These are phyloP conservation scores for Dactylonectria macrodidyma DNA, from an alignment of 2,329 filamentous ascomycete species.

Conservation along the genomic window DNA sequence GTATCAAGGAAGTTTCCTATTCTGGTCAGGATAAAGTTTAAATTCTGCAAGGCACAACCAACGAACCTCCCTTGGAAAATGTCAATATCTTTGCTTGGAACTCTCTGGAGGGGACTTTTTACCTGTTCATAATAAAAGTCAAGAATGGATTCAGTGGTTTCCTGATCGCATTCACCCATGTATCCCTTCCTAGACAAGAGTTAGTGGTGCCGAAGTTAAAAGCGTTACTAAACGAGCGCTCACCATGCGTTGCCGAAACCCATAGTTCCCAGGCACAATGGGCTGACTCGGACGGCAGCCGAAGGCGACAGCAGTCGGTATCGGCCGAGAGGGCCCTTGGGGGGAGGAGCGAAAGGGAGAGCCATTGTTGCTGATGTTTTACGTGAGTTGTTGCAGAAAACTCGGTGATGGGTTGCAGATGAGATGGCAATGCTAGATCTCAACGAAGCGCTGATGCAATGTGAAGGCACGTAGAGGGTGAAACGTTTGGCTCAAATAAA, in stretches of 20 bases:
- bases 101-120: background rate
- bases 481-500: background rate
- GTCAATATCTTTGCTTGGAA: constrained; percentile 25
- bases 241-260: constrained; percentile 73
- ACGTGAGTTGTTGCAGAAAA: constrained; percentile 1
- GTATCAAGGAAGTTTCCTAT: constrained; percentile 82
- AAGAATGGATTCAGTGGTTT: constrained; percentile 73
- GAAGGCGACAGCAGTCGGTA: constrained; percentile 78
- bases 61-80: constrained; percentile 47
- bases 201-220: background rate
- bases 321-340: constrained; percentile 73
- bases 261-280: constrained; percentile 76
- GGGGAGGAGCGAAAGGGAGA: constrained; percentile 60
- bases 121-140: constrained; percentile 76
- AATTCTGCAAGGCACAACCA: background rate
- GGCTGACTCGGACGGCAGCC: constrained; percentile 76
- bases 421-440: constrained; percentile 3
- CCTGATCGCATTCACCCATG: constrained; percentile 77
- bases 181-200: constrained; percentile 59
- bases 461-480: background rate
- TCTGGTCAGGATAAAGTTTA: background rate
- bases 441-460: background rate
- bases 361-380: constrained; percentile 33
- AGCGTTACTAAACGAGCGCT: background rate
- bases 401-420: background rate